These are phyloP conservation scores for Cordyceps tenuipes DNA, from an alignment of 2,329 filamentous ascomycete genomes.

Conservation along the genomic window DNA sequence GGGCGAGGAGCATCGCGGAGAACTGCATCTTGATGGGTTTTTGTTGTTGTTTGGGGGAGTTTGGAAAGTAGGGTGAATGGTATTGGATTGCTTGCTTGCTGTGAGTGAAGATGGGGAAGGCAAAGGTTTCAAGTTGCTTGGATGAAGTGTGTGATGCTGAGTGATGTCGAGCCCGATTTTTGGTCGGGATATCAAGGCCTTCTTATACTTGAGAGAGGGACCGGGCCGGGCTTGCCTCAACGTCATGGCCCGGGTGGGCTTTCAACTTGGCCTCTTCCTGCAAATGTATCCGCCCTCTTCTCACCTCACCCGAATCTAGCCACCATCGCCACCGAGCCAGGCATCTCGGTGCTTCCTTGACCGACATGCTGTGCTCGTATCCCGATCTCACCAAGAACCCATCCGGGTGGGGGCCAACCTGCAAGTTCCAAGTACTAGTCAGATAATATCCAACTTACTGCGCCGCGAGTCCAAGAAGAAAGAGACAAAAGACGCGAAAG, in stretches of 20 bases:
- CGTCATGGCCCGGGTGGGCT: too few relatives aligned
- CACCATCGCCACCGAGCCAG: neutral
- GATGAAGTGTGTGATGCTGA: neutral
- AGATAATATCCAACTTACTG: too few relatives aligned
- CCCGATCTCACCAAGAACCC: neutral
- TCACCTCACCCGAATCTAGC: neutral
- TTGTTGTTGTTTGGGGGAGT: constrained; percentile 10
- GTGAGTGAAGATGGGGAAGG: neutral
- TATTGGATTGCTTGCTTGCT: neutral
- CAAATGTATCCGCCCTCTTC: neutral
- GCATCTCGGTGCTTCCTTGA: neutral
- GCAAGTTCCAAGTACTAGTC: too few relatives aligned
- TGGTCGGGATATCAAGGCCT: neutral
- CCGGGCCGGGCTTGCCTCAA: too few relatives aligned
- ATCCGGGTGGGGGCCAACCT: neutral
- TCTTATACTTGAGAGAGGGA: constrained; percentile 2
- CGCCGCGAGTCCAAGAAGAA: too few relatives aligned
- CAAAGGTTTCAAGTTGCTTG: too few relatives aligned
- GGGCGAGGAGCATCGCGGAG: constrained; percentile 29
- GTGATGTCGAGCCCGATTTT: neutral
- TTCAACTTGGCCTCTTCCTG: neutral
- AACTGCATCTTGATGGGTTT: constrained; percentile 32
- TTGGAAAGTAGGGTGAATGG: neutral
- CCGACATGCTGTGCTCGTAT: neutral
- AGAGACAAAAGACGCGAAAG: too few relatives aligned